Conservation (phyloP, 768 basidiomycete species). For the Auriscalpium orientale region DNA sequence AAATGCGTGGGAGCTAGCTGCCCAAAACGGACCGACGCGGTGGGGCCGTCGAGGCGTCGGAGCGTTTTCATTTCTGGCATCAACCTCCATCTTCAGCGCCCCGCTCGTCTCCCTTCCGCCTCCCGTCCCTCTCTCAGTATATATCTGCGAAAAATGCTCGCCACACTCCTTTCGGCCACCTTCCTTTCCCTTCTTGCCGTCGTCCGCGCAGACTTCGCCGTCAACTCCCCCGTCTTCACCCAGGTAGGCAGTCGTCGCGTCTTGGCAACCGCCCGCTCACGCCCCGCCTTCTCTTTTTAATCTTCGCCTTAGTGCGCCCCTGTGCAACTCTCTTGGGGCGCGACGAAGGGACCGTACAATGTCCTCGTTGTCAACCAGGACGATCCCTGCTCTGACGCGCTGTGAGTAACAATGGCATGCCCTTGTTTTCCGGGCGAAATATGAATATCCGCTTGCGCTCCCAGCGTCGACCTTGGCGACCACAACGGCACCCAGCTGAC, state of each 20-base stretch:
- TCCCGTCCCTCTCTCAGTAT: constrained; percentile 15
- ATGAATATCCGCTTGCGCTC: constrained; percentile 2
- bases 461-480: constrained; percentile 51
- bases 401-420: constrained; percentile 38
- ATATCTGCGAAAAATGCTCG: constrained; percentile 49
- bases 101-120: constrained; percentile 14
- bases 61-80: constrained; percentile 1
- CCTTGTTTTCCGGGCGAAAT: background rate
- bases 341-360: constrained; percentile 44
- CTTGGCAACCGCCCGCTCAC: background rate
- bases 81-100: background rate
- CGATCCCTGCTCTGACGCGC: constrained; percentile 49
- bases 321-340: constrained; percentile 44
- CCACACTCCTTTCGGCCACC: constrained; percentile 68
- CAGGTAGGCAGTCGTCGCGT: constrained; percentile 35
- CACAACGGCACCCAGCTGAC: constrained; percentile 33
- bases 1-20: background rate
- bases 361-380: constrained; percentile 43
- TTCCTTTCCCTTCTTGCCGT: constrained; percentile 56
- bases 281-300: constrained; percentile 1
- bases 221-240: constrained; percentile 42
- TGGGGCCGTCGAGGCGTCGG: background rate
- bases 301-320: constrained; percentile 41
- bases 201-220: constrained; percentile 45
- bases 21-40: background rate